These are phyloP conservation scores for Coemansia sp. DNA, from an alignment of 192 early-diverging fungal species.

Conservation along the genomic window DNA sequence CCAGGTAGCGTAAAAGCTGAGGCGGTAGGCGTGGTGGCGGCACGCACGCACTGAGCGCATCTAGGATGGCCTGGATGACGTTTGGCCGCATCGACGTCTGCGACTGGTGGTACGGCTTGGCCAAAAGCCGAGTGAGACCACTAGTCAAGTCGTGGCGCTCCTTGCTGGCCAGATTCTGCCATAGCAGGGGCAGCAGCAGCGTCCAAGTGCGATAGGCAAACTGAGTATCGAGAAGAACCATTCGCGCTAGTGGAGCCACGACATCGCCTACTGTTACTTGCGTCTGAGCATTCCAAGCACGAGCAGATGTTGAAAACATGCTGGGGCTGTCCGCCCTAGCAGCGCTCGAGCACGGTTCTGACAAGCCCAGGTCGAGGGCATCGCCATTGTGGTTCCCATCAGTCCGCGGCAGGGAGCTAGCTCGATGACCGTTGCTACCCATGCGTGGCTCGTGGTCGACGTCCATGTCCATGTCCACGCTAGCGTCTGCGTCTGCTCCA, in stretches of 20 bases:
- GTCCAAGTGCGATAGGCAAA: slow-evolving; percentile 82
- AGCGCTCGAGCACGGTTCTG: neutral
- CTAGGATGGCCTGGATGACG: slow-evolving; percentile 89
- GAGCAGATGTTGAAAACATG: neutral
- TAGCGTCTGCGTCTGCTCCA: neutral
- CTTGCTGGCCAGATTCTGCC: slow-evolving; percentile 68
- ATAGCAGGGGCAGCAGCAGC: slow-evolving; percentile 77
- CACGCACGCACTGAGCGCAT: slow-evolving; percentile 75
- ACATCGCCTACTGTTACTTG: slow-evolving; percentile 32
- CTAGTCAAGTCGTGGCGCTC: slow-evolving; percentile 88
- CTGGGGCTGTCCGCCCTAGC: neutral
- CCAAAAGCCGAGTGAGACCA: slow-evolving; percentile 77
- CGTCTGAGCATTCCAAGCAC: neutral
- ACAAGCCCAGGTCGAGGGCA: neutral
- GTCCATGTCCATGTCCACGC: slow-evolving; percentile 29
- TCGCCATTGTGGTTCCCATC: neutral
- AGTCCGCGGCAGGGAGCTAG: neutral
- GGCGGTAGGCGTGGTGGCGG: slow-evolving; percentile 83
- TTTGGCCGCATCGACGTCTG: slow-evolving; percentile 86
- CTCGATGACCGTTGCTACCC: neutral
- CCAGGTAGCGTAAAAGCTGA: slow-evolving; percentile 89
- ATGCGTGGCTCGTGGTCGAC: neutral
- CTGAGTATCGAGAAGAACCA: slow-evolving; percentile 65
- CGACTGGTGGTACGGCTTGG: slow-evolving; percentile 85
- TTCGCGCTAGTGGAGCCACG: slow-evolving; percentile 59